Base-by-base conservation (phyloP, 2,329 filamentous ascomycete genomes). In the Paraconiothyrium sp. region DNA sequence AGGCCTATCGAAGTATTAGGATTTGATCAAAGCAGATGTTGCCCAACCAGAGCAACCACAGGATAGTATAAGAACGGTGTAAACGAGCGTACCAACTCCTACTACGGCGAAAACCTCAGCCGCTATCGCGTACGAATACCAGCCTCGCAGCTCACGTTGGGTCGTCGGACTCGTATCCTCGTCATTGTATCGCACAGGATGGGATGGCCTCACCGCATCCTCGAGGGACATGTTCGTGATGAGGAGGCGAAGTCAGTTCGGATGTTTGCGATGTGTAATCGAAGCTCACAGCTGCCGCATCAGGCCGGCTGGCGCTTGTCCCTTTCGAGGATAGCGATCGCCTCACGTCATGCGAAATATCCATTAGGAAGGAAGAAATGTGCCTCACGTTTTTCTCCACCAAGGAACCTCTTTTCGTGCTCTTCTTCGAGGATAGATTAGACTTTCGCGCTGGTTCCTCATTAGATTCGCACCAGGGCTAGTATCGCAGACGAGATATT, bases 81-180 rank as follows among this genome's bases (percentile, higher is more conserved):
- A 49, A 9, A 41, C 16, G 52, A 32, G 30, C 89, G 76, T 78
- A 92, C 93, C 88, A 78, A 90, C 87, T 49, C 88, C 94, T 77
- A 94, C 97, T 58, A 97, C 92, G 27, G 94, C 92, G 78, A 96
- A 98, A 34, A 95, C 93, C 80, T 97, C 93, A 8, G 93, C 92
- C 13, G 93, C 93, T 81, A 95, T 94, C 35, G 90, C 90, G 82
- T 97, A 97, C 72, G 90, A 90, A 78, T 96, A 97, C 93, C 93
- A 97, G 63, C 93, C 93, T 49, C 87, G 84, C 65, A 97, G 85
- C 84, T 97, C 93, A 77, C 90, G 92, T 64, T 79, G 80, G 72
- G 91, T 95, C 5, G 93, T 97, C 41, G 89, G 88, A n/a, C 92
- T 87, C 14, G 87, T 90, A 54, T 78, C 75, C 69, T 78, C 75